These are phyloP conservation scores for Rutidosis leptorrhynchoides DNA, from an alignment of 129 eudicot genomes.

Conservation along the genomic window DNA sequence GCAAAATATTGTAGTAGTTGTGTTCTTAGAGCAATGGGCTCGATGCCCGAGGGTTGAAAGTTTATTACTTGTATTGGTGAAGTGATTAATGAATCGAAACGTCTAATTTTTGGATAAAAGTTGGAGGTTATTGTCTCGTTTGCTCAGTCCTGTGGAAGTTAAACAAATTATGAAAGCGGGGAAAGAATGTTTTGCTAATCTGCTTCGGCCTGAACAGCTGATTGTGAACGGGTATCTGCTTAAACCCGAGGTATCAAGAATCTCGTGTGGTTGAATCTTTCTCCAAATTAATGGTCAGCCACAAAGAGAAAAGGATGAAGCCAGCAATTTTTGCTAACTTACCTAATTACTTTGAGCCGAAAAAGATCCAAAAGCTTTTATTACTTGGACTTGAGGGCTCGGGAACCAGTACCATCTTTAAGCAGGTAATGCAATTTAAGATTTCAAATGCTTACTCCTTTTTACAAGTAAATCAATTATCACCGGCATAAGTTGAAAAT, in stretches of 20 bases:
- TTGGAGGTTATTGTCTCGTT: conserved; percentile 70
- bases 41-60: conserved; percentile 99
- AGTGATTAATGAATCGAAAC: conserved; percentile 82
- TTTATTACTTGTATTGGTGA: conserved; percentile 95
- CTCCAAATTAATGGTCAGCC: conserved; percentile 60
- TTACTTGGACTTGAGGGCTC: conserved; percentile 88
- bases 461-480: too few species aligned
- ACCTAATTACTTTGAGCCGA: conserved; percentile 84
- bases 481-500: too few species aligned
- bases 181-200: conserved; percentile 95
- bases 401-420: conserved; percentile 98
- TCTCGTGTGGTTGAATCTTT: too few species aligned
- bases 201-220: conserved; percentile 93
- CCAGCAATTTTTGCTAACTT: conserved; percentile 66
- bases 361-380: conserved; percentile 75
- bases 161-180: conserved; percentile 96
- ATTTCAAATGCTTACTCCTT: not conserved
- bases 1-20: conserved; percentile 87
- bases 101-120: conserved; percentile 69
- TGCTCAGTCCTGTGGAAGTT: conserved; percentile 90
- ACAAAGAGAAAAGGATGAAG: conserved; percentile 62
- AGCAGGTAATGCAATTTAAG: conserved; percentile 58
- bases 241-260: conserved; percentile 65
- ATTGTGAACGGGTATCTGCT: conserved; percentile 79
- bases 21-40: conserved; percentile 98